These are phyloP conservation scores for Plectranthus barbatus DNA, from an alignment of 257 asterid species.

Conservation along the genomic window DNA sequence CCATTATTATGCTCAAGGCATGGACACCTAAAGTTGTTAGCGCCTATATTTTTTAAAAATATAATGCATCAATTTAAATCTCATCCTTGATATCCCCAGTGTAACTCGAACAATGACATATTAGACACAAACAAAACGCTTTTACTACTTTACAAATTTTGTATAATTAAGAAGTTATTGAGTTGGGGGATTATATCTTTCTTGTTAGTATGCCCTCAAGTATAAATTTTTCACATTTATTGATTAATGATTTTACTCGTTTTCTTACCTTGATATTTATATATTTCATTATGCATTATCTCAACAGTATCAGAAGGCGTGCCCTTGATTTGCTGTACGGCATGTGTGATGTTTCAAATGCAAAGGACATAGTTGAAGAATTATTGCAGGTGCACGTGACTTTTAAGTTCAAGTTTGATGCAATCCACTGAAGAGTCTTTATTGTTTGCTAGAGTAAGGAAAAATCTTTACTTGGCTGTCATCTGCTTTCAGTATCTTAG, in stretches of 20 bases:
- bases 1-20: not conserved
- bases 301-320: conserved; percentile 79
- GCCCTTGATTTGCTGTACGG: conserved; percentile 97
- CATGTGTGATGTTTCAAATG: conserved; percentile 97
- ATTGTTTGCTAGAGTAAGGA: conserved; percentile 14
- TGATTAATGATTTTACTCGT: not conserved
- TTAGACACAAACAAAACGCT: too few species aligned
- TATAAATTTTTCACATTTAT: not conserved
- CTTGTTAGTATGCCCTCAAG: not conserved
- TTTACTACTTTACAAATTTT: not conserved
- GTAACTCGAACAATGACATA: too few species aligned
- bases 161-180: not conserved
- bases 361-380: conserved; percentile 96
- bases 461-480: conserved; percentile 14
- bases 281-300: conserved; percentile 11
- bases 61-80: too few species aligned
- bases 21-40: not conserved
- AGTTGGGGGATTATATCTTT: not conserved
- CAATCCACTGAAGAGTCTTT: conserved; percentile 12
- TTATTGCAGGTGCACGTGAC: conserved; percentile 64
- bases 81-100: too few species aligned
- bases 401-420: conserved; percentile 7
- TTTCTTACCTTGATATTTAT: too few species aligned
- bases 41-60: not conserved
- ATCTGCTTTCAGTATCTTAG: conserved; percentile 58